These are phyloP conservation scores for Taphrina confusa DNA, from an alignment of 1,139 yeast genomes.

Conservation along the genomic window DNA sequence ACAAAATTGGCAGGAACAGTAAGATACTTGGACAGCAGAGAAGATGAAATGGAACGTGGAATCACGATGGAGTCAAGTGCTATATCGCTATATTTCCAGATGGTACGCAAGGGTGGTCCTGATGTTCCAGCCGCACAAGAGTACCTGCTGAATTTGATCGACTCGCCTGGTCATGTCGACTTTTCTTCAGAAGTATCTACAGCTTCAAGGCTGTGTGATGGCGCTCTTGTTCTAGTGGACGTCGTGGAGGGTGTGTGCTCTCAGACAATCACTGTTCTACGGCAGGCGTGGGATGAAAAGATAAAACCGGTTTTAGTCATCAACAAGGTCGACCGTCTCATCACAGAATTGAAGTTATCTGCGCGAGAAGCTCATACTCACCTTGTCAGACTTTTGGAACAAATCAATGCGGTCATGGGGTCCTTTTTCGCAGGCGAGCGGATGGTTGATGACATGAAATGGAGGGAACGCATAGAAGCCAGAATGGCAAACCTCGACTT, in stretches of 20 bases:
- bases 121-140: conserved; percentile 48
- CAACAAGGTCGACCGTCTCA: conserved; percentile 86
- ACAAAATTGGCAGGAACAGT: conserved; percentile 94
- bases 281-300: conserved; percentile 95
- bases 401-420: conserved; percentile 92
- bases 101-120: conserved; percentile 7
- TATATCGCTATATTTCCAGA: conserved; percentile 71
- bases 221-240: conserved; percentile 91
- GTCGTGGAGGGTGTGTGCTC: conserved; percentile 97
- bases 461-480: conserved; percentile 59
- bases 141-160: conserved; percentile 85
- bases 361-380: conserved; percentile 86
- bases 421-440: conserved; percentile 91
- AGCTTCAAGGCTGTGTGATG: conserved; percentile 93
- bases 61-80: conserved; percentile 92
- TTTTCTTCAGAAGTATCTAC: conserved; percentile 95
- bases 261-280: conserved; percentile 78
- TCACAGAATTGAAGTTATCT: conserved; percentile 76
- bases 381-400: conserved; percentile 75
- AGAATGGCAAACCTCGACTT: conserved; percentile 3
- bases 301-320: conserved; percentile 86
- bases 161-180: conserved; percentile 98
- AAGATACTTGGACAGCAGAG: conserved; percentile 86
- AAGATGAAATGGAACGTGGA: conserved; percentile 84
- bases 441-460: conserved; percentile 74